Base-by-base conservation (phyloP, 2,329 filamentous ascomycete genomes). In the Pyricularia sp. region DNA sequence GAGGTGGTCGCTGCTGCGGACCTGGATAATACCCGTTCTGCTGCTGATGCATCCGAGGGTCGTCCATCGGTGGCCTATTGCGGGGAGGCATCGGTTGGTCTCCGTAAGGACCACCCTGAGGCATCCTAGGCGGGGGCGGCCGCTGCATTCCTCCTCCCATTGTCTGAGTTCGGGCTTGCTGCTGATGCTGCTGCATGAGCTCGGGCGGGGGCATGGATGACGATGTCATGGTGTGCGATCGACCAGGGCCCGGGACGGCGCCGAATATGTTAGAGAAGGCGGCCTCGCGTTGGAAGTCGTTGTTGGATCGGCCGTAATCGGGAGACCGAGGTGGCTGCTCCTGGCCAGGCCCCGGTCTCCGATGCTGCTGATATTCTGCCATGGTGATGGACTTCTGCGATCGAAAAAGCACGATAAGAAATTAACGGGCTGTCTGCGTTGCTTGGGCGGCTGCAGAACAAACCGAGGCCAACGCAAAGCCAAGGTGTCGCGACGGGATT, bases 181-280 rank as follows among this genome's bases (percentile, higher is more conserved):
- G 69, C 65, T 68, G 68, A 14, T 83, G 82, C 68, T 84, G 82
- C 70, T 85, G 83, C 74, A 81, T 81, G 77, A 83, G 82, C 74
- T 81, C 78, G 66, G 83, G 80, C 66, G 78, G 80, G 69, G 86
- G 87, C 70, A 80, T 76, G 61, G 90, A 85, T 72, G 93, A 90
- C 69, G 92, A 93, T 72, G 90, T 95, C 93, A 98, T 97, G 30
- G 94, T 97, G 77, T 97, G 94, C 69, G 94, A 96, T 78, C 95
- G 90, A 70, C 94, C 94, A 64, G 92, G 88, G 65, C 93, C 93
- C 72, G 92, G 93, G 72, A 92, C 86, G 72, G 89, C 89, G 74
- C 94, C 95, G 78, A 98, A 99, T 77, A 98, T 98, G 81, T 94
- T 94, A 73, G 92, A 93, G 80, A 96, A 99, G 73, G 94, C 95